phyloP scores from a whole-genome alignment of 148 eudicot species.

The Rhododendron griersonianum region DNA sequence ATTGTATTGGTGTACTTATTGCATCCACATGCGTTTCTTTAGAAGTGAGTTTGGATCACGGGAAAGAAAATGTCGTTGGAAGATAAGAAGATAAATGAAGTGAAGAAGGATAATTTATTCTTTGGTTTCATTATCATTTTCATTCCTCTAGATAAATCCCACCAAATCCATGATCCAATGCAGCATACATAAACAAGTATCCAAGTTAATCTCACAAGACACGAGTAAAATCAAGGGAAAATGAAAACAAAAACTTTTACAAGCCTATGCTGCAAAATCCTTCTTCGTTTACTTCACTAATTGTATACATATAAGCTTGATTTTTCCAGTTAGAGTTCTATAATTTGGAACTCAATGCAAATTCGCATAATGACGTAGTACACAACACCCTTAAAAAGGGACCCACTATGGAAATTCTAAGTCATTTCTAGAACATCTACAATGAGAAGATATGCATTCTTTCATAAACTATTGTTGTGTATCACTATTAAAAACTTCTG shows the following conservation, averaged over 20 bases:
- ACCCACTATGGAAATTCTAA: neutral
- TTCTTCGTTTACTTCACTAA: neutral
- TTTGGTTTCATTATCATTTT: neutral
- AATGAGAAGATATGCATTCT: neutral
- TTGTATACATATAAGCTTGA: neutral
- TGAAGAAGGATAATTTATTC: neutral
- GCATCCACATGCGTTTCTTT: neutral
- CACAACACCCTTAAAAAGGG: neutral
- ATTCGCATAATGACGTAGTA: neutral
- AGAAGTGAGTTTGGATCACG: neutral
- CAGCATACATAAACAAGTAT: neutral
- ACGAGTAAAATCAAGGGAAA: neutral
- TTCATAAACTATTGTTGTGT: neutral
- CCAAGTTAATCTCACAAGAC: neutral
- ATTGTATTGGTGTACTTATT: neutral
- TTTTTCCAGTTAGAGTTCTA: neutral
- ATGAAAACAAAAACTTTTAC: neutral
- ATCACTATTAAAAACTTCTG: neutral
- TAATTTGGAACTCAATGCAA: neutral
- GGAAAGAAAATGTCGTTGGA: neutral
- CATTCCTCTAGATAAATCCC: neutral
- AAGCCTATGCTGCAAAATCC: neutral
- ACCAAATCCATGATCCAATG: neutral
- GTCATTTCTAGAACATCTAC: neutral
- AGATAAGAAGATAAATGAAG: neutral